Evolutionary conservation across 345 rosid genomes (phyloP).

Genomic region (Rhodamnia rubescens): DNA sequence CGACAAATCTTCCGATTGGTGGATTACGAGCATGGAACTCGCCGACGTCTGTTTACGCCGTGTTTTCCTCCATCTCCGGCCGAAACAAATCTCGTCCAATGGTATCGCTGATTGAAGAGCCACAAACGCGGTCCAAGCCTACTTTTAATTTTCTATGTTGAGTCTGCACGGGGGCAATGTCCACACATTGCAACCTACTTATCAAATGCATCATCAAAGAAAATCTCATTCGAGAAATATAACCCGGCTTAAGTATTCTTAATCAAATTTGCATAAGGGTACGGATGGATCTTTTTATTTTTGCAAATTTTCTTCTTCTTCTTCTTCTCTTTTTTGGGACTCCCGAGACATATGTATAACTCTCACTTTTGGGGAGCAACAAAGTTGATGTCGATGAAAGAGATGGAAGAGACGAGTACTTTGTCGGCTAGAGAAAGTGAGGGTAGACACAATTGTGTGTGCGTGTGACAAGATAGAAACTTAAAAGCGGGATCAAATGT

Average conservation of each 20-base stretch:
- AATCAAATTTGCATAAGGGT: background rate
- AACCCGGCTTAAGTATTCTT: too few species aligned
- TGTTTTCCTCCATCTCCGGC: background rate
- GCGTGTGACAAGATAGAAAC: background rate
- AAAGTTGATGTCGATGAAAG: conserved; percentile 20
- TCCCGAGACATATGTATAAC: background rate
- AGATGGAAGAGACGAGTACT: background rate
- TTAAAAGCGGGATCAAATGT: conserved; percentile 4
- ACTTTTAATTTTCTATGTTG: background rate
- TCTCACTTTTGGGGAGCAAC: conserved; percentile 19
- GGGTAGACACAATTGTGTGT: background rate
- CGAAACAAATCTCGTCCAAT: background rate
- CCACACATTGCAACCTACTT: too few species aligned
- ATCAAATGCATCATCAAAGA: too few species aligned
- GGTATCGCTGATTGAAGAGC: background rate
- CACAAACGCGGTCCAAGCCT: background rate
- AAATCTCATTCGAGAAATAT: too few species aligned
- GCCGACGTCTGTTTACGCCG: background rate
- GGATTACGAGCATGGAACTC: background rate
- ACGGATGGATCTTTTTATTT: background rate
- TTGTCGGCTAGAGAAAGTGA: conserved; percentile 19
- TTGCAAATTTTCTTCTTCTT: background rate
- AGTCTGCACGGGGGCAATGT: too few species aligned
- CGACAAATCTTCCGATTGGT: background rate
- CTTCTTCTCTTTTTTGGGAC: background rate